These are phyloP conservation scores for Chlamydomonas schloesseri DNA, from an alignment of 139 green algal species.

Conservation along the genomic window DNA sequence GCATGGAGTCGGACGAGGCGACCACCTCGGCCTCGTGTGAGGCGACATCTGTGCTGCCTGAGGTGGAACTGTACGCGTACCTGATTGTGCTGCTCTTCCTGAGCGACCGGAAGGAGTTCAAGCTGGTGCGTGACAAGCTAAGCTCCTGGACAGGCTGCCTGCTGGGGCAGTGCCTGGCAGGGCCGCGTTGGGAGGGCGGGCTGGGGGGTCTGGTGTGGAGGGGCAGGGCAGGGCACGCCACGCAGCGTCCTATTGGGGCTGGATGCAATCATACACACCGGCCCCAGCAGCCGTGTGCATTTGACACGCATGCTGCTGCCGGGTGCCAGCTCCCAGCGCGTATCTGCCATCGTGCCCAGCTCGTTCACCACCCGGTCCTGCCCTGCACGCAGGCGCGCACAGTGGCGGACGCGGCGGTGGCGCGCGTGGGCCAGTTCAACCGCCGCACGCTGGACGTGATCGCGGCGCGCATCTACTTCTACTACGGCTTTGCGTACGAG, in stretches of 20 bases:
- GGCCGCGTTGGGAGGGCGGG: too few species aligned
- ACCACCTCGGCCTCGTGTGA: conserved; percentile 9
- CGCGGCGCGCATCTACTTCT: conserved; percentile 92
- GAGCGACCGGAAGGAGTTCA: conserved; percentile 80
- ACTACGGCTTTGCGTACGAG: conserved; percentile 90
- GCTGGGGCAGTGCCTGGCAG: too few species aligned
- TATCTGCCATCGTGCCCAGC: too few species aligned
- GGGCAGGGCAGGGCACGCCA: too few species aligned
- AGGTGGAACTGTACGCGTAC: conserved; percentile 90
- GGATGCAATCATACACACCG: too few species aligned
- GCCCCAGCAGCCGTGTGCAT: too few species aligned
- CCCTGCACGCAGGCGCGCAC: conserved; percentile 61
- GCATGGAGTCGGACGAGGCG: conserved; percentile 61
- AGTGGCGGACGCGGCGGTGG: conserved; percentile 67
- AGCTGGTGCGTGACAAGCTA: conserved; percentile 68
- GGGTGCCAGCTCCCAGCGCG: too few species aligned
- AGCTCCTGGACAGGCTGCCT: neutral
- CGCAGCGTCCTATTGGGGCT: too few species aligned
- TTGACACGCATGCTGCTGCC: neutral
- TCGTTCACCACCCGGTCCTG: too few species aligned
- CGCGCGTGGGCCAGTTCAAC: conserved; percentile 82
- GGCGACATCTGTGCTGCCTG: conserved; percentile 62
- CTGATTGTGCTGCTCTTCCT: conserved; percentile 86
- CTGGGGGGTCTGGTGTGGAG: too few species aligned
- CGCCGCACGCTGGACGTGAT: conserved; percentile 94